phyloP scores from a whole-genome alignment of 1,284 basidiomycete species.

The Cryptococcus sp. region DNA sequence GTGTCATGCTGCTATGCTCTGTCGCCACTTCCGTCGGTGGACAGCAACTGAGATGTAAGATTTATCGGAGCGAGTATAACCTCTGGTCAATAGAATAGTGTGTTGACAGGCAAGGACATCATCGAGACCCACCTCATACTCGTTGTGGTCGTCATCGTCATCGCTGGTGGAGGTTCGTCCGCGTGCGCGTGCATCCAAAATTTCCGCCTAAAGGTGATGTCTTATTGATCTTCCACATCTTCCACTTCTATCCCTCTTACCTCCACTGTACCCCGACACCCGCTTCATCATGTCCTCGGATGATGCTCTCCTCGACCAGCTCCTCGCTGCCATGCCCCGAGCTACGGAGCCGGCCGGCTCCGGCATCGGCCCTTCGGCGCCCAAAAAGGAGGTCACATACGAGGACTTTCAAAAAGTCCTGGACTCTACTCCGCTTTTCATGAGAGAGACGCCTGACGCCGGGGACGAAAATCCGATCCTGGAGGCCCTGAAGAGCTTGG shows the following conservation, averaged over 20 bases:
- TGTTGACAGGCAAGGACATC: no score
- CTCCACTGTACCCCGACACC: neutral
- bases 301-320: constrained; percentile 11
- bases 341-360: neutral
- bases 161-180: no score
- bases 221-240: neutral
- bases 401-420: constrained; percentile 40
- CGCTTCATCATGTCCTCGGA: neutral
- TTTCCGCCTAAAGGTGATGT: neutral
- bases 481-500: constrained; percentile 79
- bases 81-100: no score
- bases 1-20: no score
- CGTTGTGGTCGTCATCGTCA: no score
- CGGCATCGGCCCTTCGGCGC: constrained; percentile 4
- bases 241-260: neutral
- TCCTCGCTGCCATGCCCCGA: constrained; percentile 3
- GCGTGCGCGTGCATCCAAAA: no score
- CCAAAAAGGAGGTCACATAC: constrained; percentile 34
- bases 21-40: no score
- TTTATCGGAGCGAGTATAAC: no score
- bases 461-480: constrained; percentile 65
- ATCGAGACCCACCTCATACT: no score
- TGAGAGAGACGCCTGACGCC: constrained; percentile 73
- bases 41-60: no score
- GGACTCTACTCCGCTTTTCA: constrained; percentile 71